Evolutionary conservation across 2,329 filamentous ascomycete genomes (phyloP), one percentile per base, ranked within the genome.

Genomic region (Orbilia javanica): DNA sequence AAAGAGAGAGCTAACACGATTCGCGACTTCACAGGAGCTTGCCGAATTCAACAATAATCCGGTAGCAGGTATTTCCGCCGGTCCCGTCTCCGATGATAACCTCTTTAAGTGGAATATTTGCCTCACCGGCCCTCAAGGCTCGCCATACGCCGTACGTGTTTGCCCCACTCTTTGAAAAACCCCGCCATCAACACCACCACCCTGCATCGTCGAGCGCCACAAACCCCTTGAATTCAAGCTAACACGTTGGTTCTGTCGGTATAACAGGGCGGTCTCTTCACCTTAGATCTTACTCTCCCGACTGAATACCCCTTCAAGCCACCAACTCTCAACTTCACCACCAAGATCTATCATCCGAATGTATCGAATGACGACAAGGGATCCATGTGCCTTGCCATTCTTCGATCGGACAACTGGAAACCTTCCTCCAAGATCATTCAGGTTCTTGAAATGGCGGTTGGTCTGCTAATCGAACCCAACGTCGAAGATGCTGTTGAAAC

Each of bases 301-400:
- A 85, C 87, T 81, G 91, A 93, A 82, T 97, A 97, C 86, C 94
- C 94, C 39, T 97, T 97, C 90, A 96, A 96, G 85, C 90, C 93
- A 22, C 94, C 94, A 15, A 86, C 88, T 77, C 88, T 97, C 81
- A 90, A 88, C 83, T 97, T 97, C 88, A 86, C 87, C 80, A 97
- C 94, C 64, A 95, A 94, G 85, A 92, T 97, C 87, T 97, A 97
- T 88, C 94, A 97, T 86, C 94, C 94, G 52, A 97, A 97, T 85
- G 89, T 97, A 76, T 93, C 91, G 83, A 96, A 97, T 87, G 94
- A 97, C 84, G 88, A 89, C 83, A 89, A 90, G 81, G 94, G 94
- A 79, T 91, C 88, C 85, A 93, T 97, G 89, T 97, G 94, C 85
- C 87, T 97, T 52, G 90, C 89, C 77, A 89, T 94, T 84, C 89